phyloP scores from a whole-genome alignment of 257 asterid genomes.

The Penstemon eatonii region DNA sequence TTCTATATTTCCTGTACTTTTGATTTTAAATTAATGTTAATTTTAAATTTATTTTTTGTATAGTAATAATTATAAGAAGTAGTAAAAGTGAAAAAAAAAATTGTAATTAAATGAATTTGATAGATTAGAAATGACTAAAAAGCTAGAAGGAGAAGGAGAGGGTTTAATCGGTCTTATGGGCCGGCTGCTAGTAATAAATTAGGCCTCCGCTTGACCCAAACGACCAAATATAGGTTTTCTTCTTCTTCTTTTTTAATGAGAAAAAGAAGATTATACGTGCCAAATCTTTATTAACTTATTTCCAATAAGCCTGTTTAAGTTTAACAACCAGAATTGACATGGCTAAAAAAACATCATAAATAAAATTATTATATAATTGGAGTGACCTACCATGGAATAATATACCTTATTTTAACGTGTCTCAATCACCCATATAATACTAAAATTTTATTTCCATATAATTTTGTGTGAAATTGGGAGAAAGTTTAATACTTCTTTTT shows the following conservation, averaged over 20 bases:
- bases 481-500: background rate
- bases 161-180: too few species aligned
- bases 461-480: background rate
- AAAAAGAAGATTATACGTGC: background rate
- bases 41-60: too few species aligned
- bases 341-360: background rate
- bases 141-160: too few species aligned
- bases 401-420: background rate
- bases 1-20: too few species aligned
- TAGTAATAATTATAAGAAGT: background rate
- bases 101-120: too few species aligned
- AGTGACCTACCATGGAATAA: background rate
- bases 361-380: conserved; percentile 23
- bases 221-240: background rate
- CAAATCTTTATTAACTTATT: background rate
- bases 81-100: too few species aligned
- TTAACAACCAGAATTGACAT: background rate
- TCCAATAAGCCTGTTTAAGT: background rate
- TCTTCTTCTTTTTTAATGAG: background rate
- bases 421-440: background rate
- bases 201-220: background rate
- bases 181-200: too few species aligned
- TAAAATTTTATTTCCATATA: background rate
- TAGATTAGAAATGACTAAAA: too few species aligned
- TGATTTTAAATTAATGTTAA: too few species aligned